Evolutionary conservation across 345 rosid species (phyloP).

Genomic region (Rhizophora mangle): DNA sequence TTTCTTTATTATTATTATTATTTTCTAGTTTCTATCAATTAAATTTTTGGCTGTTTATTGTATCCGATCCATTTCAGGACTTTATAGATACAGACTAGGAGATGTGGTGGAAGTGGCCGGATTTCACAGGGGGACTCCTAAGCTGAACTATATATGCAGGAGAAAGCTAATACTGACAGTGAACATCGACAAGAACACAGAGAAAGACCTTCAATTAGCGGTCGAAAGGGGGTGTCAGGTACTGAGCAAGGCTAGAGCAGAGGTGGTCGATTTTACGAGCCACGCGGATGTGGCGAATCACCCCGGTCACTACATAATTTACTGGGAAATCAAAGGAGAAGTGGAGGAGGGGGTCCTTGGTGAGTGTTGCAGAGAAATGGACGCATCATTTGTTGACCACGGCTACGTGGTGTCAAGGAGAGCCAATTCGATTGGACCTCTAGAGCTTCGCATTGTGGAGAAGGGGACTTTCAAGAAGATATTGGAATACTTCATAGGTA

Average conservation of each 20-base stretch:
- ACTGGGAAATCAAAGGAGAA: conserved; percentile 87
- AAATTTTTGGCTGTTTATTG: no score
- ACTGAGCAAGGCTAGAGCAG: conserved; percentile 48
- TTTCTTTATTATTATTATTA: no score
- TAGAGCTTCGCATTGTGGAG: conserved; percentile 77
- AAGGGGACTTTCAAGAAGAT: conserved; percentile 72
- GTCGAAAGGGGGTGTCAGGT: conserved; percentile 63
- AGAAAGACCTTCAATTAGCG: conserved; percentile 79
- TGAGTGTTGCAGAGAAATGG: conserved; percentile 78
- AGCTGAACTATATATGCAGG: conserved; percentile 81
- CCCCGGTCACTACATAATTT: conserved; percentile 85
- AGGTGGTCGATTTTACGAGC: conserved; percentile 86
- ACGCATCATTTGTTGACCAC: conserved; percentile 64
- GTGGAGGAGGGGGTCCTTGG: conserved; percentile 58
- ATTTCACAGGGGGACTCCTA: conserved; percentile 73
- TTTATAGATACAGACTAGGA: conserved; percentile 74
- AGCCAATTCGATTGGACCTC: conserved; percentile 69
- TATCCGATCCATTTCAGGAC: conserved; percentile 40
- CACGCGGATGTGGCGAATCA: conserved; percentile 50
- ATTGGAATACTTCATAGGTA: conserved; percentile 64
- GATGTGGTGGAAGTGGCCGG: conserved; percentile 89
- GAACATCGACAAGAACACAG: conserved; percentile 96
- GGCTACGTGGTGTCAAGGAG: conserved; percentile 84
- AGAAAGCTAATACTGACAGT: conserved; percentile 72
- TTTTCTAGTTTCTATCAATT: no score